Conservation (phyloP, 768 basidiomycete genomes). For the Rhizopogon vinicolor region DNA sequence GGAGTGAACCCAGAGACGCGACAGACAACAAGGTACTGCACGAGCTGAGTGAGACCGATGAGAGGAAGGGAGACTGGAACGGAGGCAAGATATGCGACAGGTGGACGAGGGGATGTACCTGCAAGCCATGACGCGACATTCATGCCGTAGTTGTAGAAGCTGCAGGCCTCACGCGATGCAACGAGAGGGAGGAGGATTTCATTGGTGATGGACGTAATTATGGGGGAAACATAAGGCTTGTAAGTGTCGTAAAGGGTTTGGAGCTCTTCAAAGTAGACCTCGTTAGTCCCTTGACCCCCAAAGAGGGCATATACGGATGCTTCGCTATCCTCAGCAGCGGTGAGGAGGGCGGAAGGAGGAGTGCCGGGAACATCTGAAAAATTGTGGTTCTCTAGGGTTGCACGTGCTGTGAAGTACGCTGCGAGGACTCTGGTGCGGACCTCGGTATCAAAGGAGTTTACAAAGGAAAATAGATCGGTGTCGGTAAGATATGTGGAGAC, state of each 20-base stretch:
- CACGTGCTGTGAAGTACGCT: constrained; percentile 75
- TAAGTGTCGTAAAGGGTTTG: constrained; percentile 90
- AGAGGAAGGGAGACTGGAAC: constrained; percentile 93
- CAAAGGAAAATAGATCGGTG: constrained; percentile 79
- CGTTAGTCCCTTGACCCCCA: constrained; percentile 97
- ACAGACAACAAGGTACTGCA: constrained; percentile 84
- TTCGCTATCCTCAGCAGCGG: constrained; percentile 54
- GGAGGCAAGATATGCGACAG: constrained; percentile 83
- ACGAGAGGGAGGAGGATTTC: constrained; percentile 72
- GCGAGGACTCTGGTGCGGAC: constrained; percentile 72
- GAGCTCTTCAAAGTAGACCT: constrained; percentile 96
- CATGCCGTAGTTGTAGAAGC: constrained; percentile 78
- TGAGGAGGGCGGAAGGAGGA: constrained; percentile 65
- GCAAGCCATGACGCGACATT: constrained; percentile 83
- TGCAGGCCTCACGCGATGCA: constrained; percentile 45
- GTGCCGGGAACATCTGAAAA: constrained; percentile 52
- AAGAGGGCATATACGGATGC: constrained; percentile 89
- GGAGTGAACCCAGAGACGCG: constrained; percentile 73
- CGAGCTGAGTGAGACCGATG: constrained; percentile 93
- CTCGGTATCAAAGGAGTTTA: constrained; percentile 69
- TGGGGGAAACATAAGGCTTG: constrained; percentile 74
- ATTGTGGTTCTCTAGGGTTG: constrained; percentile 56
- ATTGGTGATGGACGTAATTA: constrained; percentile 59
- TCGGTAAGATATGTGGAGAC: constrained; percentile 65
- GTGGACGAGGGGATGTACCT: constrained; percentile 63